Conservation (phyloP, 768 basidiomycete genomes). For the Rhodotorula babjevae region DNA sequence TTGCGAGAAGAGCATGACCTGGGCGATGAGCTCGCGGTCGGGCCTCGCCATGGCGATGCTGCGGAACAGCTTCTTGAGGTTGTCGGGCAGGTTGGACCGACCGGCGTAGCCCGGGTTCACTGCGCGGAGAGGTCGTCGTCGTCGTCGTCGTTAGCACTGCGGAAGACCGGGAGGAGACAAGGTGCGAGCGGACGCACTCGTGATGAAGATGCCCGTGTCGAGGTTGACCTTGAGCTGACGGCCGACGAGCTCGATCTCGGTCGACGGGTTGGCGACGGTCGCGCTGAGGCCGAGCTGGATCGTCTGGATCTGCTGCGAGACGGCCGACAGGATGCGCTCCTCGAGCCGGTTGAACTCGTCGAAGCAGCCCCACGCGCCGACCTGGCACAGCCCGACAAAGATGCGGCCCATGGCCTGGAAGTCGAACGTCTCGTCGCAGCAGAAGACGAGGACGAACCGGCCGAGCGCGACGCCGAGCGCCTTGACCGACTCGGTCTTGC, state of each 20-base stretch:
- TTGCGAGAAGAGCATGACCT: slow-evolving; percentile 99
- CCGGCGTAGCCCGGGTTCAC: slow-evolving; percentile 95
- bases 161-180: too few species aligned
- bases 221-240: slow-evolving; percentile 87
- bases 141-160: too few species aligned
- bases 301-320: slow-evolving; percentile 97
- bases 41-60: slow-evolving; percentile 99
- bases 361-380: slow-evolving; percentile 87
- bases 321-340: slow-evolving; percentile 93
- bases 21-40: slow-evolving; percentile 95
- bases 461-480: slow-evolving; percentile 95
- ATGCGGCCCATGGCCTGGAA: slow-evolving; percentile 99
- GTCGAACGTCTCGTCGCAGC: slow-evolving; percentile 98
- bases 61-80: slow-evolving; percentile 49
- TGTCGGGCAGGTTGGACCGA: slow-evolving; percentile 63
- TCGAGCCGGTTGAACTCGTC: slow-evolving; percentile 98
- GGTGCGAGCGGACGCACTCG: slow-evolving; percentile 59
- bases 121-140: too few species aligned
- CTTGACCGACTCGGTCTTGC: slow-evolving; percentile 99
- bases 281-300: slow-evolving; percentile 87
- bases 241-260: slow-evolving; percentile 91
- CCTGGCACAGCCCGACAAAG: slow-evolving; percentile 96
- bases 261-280: slow-evolving; percentile 73
- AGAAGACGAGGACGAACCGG: slow-evolving; percentile 99
- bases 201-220: slow-evolving; percentile 99